Base-by-base conservation (phyloP, 1,284 basidiomycete genomes). In the Blastosporella zonata region DNA sequence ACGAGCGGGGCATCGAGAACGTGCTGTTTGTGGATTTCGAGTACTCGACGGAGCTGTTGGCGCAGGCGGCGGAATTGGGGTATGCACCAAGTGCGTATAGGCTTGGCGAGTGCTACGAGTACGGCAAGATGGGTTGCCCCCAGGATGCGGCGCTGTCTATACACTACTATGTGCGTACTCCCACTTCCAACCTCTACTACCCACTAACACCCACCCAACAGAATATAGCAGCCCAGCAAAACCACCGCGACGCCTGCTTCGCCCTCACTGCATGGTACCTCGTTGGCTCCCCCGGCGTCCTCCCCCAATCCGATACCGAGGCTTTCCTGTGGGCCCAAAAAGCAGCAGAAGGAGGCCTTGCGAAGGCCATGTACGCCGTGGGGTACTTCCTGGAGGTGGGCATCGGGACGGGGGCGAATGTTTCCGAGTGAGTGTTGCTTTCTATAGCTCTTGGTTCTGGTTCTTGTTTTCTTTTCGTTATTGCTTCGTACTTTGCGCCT, bases 201-300 rank as follows among this genome's bases (percentile, higher is more conserved):
- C 5, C 15, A 17, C 15, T 46, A 25, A 50, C 44, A 58, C 47
- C 47, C 53, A 33, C 4, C 6, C 28, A 12, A 27, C 62, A 97
- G 93, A 95, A 97, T 63, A 97, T 97, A 58, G 94, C 95, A 20
- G 97, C 96, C 2, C 96, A 98, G 67, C 95, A 98, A 71, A 87
- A 87, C 60, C 97, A 99, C 65, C 87, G 90, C 15, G 96, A 99
- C 63, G 94, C 96, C 0, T 98, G 95, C 68, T 99, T 99, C 65
- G 96, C 96, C 2, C 78, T 99, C 28, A 98, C 96, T 8, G 95
- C 96, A 7, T 99, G 96, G 96, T 99, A 99, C 65, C 86, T 99
- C 55, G 96, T 99, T 53, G 97, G 97, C 46, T 97, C 95, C 5
- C 93, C 95, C 0, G 96, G 96, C 38, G 94, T 99, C 6, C 78